These are phyloP conservation scores for Trichoderma sp. DNA, from an alignment of 2,329 filamentous ascomycete species.

Conservation along the genomic window DNA sequence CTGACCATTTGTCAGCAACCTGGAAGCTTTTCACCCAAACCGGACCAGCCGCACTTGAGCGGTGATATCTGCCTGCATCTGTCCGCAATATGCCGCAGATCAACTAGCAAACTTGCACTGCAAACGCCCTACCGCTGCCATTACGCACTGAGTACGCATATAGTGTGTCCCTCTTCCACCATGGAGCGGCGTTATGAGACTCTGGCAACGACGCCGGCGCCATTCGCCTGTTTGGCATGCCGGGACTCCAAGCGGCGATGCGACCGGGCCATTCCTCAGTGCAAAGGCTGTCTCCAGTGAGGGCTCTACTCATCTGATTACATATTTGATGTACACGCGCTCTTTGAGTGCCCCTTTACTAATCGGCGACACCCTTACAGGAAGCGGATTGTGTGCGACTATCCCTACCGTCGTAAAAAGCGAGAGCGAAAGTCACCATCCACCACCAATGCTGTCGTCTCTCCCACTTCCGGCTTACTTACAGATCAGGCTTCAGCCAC, in stretches of 20 bases:
- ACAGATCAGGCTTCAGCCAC: background rate
- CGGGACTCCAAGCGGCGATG: conserved; percentile 19
- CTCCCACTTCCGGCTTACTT: background rate
- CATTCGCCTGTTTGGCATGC: conserved; percentile 12
- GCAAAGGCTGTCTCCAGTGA: conserved; percentile 20
- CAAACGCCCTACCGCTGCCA: background rate
- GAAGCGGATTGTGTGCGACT: conserved; percentile 20
- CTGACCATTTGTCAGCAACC: background rate
- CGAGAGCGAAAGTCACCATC: conserved; percentile 2
- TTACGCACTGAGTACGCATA: background rate
- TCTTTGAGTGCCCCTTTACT: background rate
- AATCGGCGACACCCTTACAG: background rate
- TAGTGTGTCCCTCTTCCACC: background rate
- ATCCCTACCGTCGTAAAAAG: conserved; percentile 20
- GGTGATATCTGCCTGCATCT: conserved; percentile 1
- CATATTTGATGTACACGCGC: background rate
- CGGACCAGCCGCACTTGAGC: background rate
- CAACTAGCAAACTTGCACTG: background rate
- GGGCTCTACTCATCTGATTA: background rate
- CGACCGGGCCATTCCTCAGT: conserved; percentile 18
- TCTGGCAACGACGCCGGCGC: conserved; percentile 7
- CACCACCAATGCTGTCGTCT: background rate
- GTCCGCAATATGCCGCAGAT: conserved; percentile 14
- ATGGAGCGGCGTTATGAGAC: conserved; percentile 12
- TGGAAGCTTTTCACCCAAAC: background rate